phyloP scores from a whole-genome alignment of 2,329 filamentous ascomycete species.

The Setomelanomma holmii region DNA sequence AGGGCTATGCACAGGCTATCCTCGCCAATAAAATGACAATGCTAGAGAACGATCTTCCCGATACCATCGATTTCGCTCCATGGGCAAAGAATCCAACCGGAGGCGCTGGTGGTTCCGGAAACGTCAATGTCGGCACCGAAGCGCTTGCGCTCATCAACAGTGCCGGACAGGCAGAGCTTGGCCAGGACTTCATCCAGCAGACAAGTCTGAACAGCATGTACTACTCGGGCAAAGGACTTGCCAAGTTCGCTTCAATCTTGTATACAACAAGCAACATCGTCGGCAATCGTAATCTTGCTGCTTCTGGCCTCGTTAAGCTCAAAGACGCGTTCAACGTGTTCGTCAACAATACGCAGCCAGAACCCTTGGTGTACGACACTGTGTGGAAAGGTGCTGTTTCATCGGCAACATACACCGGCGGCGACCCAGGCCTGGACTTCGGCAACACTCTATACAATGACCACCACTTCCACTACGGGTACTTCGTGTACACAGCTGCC shows the following conservation, averaged over 20 bases:
- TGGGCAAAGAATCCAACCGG: constrained; percentile 65
- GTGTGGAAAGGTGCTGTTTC: constrained; percentile 86
- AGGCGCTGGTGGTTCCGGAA: constrained; percentile 47
- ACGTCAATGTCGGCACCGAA: constrained; percentile 50
- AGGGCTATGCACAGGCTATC: constrained; percentile 80
- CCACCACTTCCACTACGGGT: constrained; percentile 75
- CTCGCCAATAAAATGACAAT: constrained; percentile 65
- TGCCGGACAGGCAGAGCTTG: constrained; percentile 73
- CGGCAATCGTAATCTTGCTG: constrained; percentile 63
- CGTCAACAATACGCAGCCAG: constrained; percentile 55
- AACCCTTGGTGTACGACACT: constrained; percentile 63
- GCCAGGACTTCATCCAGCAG: constrained; percentile 76
- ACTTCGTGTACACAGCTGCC: constrained; percentile 88
- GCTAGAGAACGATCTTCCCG: constrained; percentile 72
- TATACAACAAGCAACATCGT: constrained; percentile 63
- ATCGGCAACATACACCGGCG: constrained; percentile 64
- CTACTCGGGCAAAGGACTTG: constrained; percentile 71
- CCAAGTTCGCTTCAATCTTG: constrained; percentile 55
- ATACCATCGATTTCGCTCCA: constrained; percentile 78
- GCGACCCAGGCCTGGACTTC: constrained; percentile 68
- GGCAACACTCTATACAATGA: constrained; percentile 87
- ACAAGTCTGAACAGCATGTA: constrained; percentile 91
- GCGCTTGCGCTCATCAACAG: constrained; percentile 67
- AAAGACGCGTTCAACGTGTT: constrained; percentile 60
- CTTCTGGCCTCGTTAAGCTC: constrained; percentile 59